A percentile compares a stretch with the other conserved stretches of the same genome.
Evolutionary conservation across 805 yeast genomes (phyloP).

Genomic region (Phaffomyces antillensis): DNA sequence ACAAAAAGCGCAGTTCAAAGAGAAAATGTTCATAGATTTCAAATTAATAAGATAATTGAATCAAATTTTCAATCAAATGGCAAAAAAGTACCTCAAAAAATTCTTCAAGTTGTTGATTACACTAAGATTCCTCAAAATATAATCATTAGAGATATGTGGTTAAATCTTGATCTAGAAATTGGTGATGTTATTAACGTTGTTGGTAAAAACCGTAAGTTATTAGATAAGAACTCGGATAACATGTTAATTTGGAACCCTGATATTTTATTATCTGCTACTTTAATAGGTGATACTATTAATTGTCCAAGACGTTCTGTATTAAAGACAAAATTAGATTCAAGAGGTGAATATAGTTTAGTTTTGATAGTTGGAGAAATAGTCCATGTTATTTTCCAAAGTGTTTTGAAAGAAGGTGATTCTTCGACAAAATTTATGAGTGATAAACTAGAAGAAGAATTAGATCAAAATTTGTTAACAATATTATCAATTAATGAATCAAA

Average conservation of each 20-base stretch:
- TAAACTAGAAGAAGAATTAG: conserved; percentile 34
- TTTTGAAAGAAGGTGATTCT: conserved; percentile 31
- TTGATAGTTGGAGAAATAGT: conserved; percentile 76
- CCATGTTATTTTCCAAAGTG: conserved; percentile 60
- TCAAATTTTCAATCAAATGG: conserved; percentile 27
- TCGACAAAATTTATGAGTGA: conserved; percentile 23
- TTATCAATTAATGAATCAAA: conserved; percentile 46
- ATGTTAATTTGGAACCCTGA: conserved; percentile 84
- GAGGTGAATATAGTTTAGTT: conserved; percentile 59
- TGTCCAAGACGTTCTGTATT: conserved; percentile 72
- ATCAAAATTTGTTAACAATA: conserved; percentile 41
- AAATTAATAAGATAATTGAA: conserved; percentile 30
- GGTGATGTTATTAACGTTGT: conserved; percentile 61
- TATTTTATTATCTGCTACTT: conserved; percentile 69
- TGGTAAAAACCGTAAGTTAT: conserved; percentile 32
- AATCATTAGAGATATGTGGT: conserved; percentile 57
- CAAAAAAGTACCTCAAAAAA: conserved; percentile 37
- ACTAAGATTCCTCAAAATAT: conserved; percentile 31
- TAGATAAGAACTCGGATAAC: conserved; percentile 49
- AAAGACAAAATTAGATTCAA: conserved; percentile 45
- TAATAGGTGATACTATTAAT: conserved; percentile 64
- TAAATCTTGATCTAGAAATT: conserved; percentile 36
- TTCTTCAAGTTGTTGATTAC: conserved; percentile 44
- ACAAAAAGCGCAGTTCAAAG: conserved; percentile 41
- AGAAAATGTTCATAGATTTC: conserved; percentile 41